Evolutionary conservation across 305 asterid genomes (phyloP), one percentile per base, ranked within the genome.

Genomic region (Nicotiana rustica): DNA sequence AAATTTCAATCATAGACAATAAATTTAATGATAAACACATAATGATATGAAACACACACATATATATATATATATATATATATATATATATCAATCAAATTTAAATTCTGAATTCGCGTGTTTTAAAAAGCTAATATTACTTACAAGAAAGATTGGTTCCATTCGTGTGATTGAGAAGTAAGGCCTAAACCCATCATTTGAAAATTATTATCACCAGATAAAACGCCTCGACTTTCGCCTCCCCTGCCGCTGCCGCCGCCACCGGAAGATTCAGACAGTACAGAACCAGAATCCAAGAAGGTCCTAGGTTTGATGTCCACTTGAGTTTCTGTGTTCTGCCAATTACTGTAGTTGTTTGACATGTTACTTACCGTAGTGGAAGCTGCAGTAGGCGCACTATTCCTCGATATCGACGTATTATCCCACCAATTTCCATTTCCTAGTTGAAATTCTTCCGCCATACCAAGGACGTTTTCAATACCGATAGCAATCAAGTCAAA

Each of bases 181-280:
- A 94, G 98, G 73, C 97, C 97, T 83, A 95, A 88, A 4, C 92
- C 98, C 97, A 94, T 93, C 84, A 95, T 88, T 29, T 95, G 97
- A 85, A 94, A 85, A 79, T 85, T 88, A 84, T 90, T 84, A 3
- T 80, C 60, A 18, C 60, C 47, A 70, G 78, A 19, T 44, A 70
- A 70, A 70, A 70, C 18, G 18, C 13, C 13, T 5, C 10, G 12
- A 3, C 65, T 8, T n/a, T 29, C 60, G 1, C 17, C 62, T 0
- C 67, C 35, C 2, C 78, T 82, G 0, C 69, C 59, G 0, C 71
- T 18, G 8, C 70, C 52, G 10, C 80, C 14, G 0, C 9, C n/a
- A 12, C 0, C 19, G 0, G 78, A 44, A 70, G 60, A 44, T 44
- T 19, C 60, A 18, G 60, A 70, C 13, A 38, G 8, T 38, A 60